Base-by-base conservation (phyloP, 2,329 filamentous ascomycete species). In the Mycogone perniciosa region DNA sequence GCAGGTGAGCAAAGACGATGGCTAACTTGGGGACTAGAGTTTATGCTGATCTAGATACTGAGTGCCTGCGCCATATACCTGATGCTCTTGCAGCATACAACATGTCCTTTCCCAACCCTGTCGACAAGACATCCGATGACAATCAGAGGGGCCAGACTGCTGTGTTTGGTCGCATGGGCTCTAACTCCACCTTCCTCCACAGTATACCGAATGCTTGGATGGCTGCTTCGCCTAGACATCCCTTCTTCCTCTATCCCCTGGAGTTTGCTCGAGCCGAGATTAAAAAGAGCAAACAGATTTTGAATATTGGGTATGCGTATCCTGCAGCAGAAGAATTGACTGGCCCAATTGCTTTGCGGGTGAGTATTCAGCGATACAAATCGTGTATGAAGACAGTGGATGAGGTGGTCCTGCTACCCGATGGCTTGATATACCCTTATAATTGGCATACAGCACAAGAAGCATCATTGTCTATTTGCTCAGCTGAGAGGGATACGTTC, bases 151-250 rank as follows among this genome's bases (percentile, higher is more conserved):
- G 20, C 20, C 20, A 3, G 20, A 20, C 52, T 2, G 58, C 57
- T 30, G 57, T 67, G 41, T 62, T 67, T 35, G 64, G 64, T 6
- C 57, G 62, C 13, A 65, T 68, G 62, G 65, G 64, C 46, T 56
- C 53, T 4, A 60, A 68, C 50, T 48, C 54, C 1, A 44, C 47
- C 2, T 65, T 59, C 37, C 48, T 53, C 20, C 62, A 67, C 45
- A 62, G 57, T 13, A 65, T 67, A 31, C 65, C 64, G 40, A 67
- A 68, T 48, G 66, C 64, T 2, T 67, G 64, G 64, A 68, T 67
- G 65, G 64, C 63, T 5, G 57, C 65, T 2, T 64, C 65, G 2
- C 64, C 64, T 0, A 59, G 62, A 9, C 64, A 67, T 44, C 61
- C 65, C 4, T 66, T 68, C 52, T 66, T 65, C 51, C 55, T 67